These are phyloP conservation scores for Saccharum officinarum DNA, from an alignment of 176 grass and related monocot species.

Conservation along the genomic window DNA sequence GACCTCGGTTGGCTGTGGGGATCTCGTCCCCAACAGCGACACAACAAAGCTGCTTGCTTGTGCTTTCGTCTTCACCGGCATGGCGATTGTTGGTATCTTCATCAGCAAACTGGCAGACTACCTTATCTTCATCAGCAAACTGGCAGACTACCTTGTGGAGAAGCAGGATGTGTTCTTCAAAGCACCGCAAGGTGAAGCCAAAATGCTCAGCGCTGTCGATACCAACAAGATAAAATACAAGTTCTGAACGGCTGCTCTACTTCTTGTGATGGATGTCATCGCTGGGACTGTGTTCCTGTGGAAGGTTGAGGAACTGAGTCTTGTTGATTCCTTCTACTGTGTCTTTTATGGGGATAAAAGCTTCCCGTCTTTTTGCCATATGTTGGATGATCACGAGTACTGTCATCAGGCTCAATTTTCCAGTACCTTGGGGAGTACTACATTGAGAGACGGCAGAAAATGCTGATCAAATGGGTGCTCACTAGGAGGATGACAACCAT, in stretches of 20 bases:
- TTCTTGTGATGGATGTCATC: constrained; percentile 45
- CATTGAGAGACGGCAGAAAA: constrained; percentile 62
- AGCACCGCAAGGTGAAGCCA: constrained; percentile 64
- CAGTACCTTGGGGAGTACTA: constrained; percentile 69
- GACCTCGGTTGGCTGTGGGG: constrained; percentile 90
- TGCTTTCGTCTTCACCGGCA: constrained; percentile 70
- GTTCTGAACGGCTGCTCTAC: constrained; percentile 53
- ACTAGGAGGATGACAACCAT: constrained; percentile 58
- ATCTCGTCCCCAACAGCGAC: constrained; percentile 68
- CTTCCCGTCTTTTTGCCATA: constrained; percentile 70
- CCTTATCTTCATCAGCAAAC: constrained; percentile 39
- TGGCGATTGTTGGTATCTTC: constrained; percentile 63
- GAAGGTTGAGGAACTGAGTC: constrained; percentile 71
- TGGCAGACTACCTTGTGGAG: constrained; percentile 49
- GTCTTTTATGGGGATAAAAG: constrained; percentile 88
- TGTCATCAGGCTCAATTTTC: constrained; percentile 70
- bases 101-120: neutral
- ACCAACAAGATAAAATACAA: constrained; percentile 67
- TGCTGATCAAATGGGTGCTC: constrained; percentile 80
- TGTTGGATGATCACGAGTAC: constrained; percentile 85
- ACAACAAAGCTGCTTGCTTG: constrained; percentile 71
- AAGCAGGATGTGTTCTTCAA: constrained; percentile 85
- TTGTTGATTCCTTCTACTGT: constrained; percentile 87
- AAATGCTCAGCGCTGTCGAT: constrained; percentile 52
- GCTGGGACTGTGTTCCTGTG: constrained; percentile 69